phyloP scores from a whole-genome alignment of 495 filamentous ascomycete genomes.

The Sordaria brevicollis region DNA sequence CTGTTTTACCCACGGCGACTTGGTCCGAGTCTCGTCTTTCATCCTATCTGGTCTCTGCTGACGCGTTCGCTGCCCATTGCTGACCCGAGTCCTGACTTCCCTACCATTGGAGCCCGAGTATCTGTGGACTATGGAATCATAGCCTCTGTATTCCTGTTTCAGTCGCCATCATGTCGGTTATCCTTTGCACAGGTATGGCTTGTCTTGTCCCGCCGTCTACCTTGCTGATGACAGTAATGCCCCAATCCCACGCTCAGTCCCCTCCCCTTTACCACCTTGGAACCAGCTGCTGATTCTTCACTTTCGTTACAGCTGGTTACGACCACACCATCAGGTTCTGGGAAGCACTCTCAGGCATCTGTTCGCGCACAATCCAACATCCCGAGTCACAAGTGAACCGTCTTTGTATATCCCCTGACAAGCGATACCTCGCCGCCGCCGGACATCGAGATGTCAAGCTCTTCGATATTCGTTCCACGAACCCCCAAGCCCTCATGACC shows the following conservation, averaged over 20 bases:
- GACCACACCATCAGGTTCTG: conserved; percentile 99
- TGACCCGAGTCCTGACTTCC: not conserved
- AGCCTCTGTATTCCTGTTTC: not conserved
- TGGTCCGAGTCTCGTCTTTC: not conserved
- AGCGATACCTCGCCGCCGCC: conserved; percentile 87
- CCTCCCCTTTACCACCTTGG: not conserved
- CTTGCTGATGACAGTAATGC: not conserved
- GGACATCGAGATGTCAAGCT: conserved; percentile 93
- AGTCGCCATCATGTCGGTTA: conserved; percentile 60
- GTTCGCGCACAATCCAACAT: conserved; percentile 94
- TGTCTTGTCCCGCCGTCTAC: not conserved
- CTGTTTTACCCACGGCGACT: not conserved
- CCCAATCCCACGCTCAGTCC: not conserved
- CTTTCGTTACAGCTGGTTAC: conserved; percentile 64
- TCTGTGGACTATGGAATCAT: conserved; percentile 9
- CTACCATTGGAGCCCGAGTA: not conserved
- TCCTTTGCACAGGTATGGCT: conserved; percentile 70
- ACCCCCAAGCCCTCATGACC: conserved; percentile 79
- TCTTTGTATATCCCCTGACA: conserved; percentile 96
- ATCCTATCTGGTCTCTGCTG: no score
- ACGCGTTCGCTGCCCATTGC: not conserved
- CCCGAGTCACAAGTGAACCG: conserved; percentile 97
- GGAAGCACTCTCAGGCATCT: conserved; percentile 96
- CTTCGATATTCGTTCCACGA: conserved; percentile 94
- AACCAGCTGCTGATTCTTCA: not conserved